Evolutionary conservation across 257 asterid genomes (phyloP), one percentile per base, ranked within the genome.

Genomic region (Capsicum rhomboideum): DNA sequence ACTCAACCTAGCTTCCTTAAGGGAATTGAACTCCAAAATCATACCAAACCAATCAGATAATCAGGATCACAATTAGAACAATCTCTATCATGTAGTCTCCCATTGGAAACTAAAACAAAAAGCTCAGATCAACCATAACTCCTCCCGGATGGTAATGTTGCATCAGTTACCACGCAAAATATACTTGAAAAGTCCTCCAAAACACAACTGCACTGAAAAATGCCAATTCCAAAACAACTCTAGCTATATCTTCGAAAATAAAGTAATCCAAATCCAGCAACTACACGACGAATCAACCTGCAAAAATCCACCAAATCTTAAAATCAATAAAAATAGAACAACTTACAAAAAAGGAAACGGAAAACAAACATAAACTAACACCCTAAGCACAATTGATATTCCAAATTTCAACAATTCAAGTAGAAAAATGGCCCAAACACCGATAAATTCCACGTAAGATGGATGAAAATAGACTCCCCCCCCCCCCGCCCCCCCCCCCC

Each of bases 241-340:
- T 58, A 82, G 40, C 77, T 81, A 83, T 44, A 83, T 86, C 86
- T 42, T 29, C n/a, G 31, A 55, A 82, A 58, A 17, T 50, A 75
- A 53, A 72, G 66, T 75, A 84, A 88, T 82, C 53, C 83, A 86
- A 84, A 83, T 82, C 88, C 87, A n/a, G 82, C 63, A 77, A 77
- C 82, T 28, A 17, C 23, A 28, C 28, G 17, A 85, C 90, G 85
- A 90, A 90, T 90, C 93, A 87, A 84, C 92, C 96, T 92, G 95
- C 93, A 92, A 88, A 13, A 82, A n/a, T n/a, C n/a, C 83, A 26
- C 74, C 82, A 83, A 80, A 88, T 72, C 40, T n/a, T 46, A 26
- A 50, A 50, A 77, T 77, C 82, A 77, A 26, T 26, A 9, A 49
- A 16, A 75, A 75, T 2, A 21, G 12, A 23, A 49, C 49, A 42